A percentile compares a stretch with the other conserved stretches of the same genome.
Evolutionary conservation across 2,329 filamentous ascomycete genomes (phyloP).

Genomic region (Xylaria sp.): DNA sequence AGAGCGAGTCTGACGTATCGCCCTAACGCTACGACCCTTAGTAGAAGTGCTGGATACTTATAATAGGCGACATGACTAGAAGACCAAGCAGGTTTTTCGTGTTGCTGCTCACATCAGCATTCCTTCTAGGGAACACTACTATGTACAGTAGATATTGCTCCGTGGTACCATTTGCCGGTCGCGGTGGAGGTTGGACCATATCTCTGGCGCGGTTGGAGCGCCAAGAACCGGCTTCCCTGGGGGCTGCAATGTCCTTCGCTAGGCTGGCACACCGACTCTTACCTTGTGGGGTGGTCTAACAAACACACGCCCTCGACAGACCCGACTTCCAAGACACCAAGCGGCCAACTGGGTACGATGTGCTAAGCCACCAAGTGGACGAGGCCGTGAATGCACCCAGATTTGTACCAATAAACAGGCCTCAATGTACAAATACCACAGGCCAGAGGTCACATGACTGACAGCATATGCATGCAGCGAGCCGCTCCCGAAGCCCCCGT

Average conservation of each 20-base stretch:
- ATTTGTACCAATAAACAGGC: slow-evolving; percentile 18
- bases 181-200: slow-evolving; percentile 1
- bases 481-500: slow-evolving; percentile 40
- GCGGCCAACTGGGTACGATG: slow-evolving; percentile 1
- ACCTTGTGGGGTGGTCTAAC: slow-evolving; percentile 19
- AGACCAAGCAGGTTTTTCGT: not conserved
- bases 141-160: not conserved
- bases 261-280: slow-evolving; percentile 22
- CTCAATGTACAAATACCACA: slow-evolving; percentile 5
- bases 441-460: slow-evolving; percentile 37
- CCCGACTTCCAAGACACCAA: slow-evolving; percentile 5
- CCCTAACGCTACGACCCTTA: not conserved
- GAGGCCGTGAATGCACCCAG: not conserved
- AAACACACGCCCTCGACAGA: slow-evolving; percentile 2
- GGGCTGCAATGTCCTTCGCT: not conserved
- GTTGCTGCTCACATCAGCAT: slow-evolving; percentile 17
- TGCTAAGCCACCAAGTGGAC: slow-evolving; percentile 18
- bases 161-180: not conserved
- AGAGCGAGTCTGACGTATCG: no score
- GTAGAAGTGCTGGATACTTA: not conserved
- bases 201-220: not conserved
- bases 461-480: slow-evolving; percentile 40
- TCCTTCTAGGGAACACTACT: not conserved
- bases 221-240: slow-evolving; percentile 17
- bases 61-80: not conserved